Evolutionary conservation across 2,329 filamentous ascomycete genomes (phyloP), one percentile per base, ranked within the genome.

Genomic region (Phyllachora maydis): DNA sequence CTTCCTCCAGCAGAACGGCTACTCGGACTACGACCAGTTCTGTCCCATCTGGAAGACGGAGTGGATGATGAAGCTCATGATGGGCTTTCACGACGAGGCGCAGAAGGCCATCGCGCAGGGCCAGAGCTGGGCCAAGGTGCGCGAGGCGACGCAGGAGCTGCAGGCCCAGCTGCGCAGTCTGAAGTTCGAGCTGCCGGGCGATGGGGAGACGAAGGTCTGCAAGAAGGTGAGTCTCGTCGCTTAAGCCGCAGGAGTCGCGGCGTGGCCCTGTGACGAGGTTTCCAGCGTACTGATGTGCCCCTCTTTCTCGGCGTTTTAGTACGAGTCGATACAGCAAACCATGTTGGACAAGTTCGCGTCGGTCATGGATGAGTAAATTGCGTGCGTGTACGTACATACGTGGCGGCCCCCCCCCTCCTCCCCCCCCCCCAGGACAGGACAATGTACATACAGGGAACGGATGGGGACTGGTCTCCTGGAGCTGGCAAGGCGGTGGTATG

Each of bases 41-140:
- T 98, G 88, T 46, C 88, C 88, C 23, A 66, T 98, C 42, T 98
- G 88, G 88, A 98, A 98, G 73, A 98, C 88, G 0, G 77, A 91
- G 49, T 98, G 88, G 74, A 95, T 98, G 88, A 98, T 98, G 88
- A 93, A 91, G 66, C 75, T 81, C 33, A 95, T 98, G 71, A 78
- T 98, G 61, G 78, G 74, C 28, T 98, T 85, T 66, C 81, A 93
- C 47, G 90, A 98, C 41, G 88, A 98, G 59, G 73, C 81, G 13
- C 85, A 95, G 49, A 95, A 93, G 66, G 82, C 81, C 5, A 66
- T 98, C 43, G 64, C 76, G 5, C 81, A 92, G 49, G 88, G 88
- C 30, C 76, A 85, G 52, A 74, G 58, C 51, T 98, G 88, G 88
- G 57, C 60, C 44, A 93, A 91, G 65, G 75, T 98, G 26, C 71